Conservation (phyloP, 305 asterid genomes). For the Fraxinus albicans region DNA sequence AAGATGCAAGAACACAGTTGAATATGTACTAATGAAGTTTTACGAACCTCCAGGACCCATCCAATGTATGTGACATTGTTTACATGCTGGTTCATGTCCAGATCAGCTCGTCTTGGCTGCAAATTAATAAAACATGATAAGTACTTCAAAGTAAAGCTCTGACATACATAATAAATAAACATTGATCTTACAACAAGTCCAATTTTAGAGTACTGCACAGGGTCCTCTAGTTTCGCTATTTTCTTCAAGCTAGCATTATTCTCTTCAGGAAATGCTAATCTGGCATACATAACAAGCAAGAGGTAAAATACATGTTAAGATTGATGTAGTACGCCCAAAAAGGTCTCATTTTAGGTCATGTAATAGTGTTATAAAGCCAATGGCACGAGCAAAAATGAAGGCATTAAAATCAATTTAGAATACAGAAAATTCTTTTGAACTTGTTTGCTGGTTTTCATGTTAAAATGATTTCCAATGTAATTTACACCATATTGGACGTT, state of each 20-base stretch:
- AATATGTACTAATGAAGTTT: slow-evolving; percentile 14
- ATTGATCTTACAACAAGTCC: slow-evolving; percentile 66
- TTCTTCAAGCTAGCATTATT: slow-evolving; percentile 88
- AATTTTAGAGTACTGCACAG: slow-evolving; percentile 47
- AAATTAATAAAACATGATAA: slow-evolving; percentile 5
- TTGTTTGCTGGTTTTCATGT: not conserved
- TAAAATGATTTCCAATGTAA: not conserved
- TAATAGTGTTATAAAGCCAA: not conserved
- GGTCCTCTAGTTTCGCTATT: slow-evolving; percentile 64
- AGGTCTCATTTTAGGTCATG: not conserved
- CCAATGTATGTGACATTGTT: slow-evolving; percentile 94
- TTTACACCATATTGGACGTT: not conserved
- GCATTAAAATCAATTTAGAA: not conserved
- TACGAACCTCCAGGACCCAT: slow-evolving; percentile 94
- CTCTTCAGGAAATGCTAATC: slow-evolving; percentile 91
- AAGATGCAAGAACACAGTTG: not conserved
- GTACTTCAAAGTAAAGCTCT: slow-evolving; percentile 3
- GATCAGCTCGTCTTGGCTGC: slow-evolving; percentile 93
- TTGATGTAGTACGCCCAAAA: not conserved
- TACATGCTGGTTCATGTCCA: slow-evolving; percentile 95
- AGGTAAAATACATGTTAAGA: not conserved
- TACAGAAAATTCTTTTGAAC: not conserved
- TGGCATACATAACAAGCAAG: slow-evolving; percentile 34
- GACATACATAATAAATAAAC: not conserved
- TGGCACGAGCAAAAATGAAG: not conserved